A percentile compares a stretch with the other conserved stretches of the same genome.
phyloP scores from a whole-genome alignment of 345 rosid genomes.

The Eutrema japonicum region DNA sequence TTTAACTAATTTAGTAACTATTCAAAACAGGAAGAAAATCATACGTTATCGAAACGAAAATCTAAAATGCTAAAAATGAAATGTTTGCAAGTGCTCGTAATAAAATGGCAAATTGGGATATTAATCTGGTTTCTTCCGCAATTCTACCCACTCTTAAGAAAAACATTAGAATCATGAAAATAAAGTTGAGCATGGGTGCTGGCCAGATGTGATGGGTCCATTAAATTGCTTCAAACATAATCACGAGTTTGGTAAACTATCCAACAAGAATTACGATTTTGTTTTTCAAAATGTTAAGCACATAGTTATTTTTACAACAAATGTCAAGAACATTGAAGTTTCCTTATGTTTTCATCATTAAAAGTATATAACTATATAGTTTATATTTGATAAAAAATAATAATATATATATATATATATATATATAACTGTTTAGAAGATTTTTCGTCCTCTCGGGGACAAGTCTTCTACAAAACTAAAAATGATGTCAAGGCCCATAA shows the following conservation, averaged over 20 bases:
- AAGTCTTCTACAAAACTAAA: too few species aligned
- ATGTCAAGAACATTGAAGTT: neutral
- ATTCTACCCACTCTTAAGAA: conserved; percentile 25
- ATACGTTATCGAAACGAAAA: neutral
- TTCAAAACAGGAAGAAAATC: neutral
- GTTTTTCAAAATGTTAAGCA: conserved; percentile 22
- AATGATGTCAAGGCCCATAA: too few species aligned
- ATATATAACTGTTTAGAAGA: too few species aligned
- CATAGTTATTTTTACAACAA: neutral
- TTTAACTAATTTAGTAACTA: neutral
- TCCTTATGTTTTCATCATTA: neutral
- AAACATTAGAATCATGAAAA: conserved; percentile 8
- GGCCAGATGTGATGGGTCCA: conserved; percentile 37
- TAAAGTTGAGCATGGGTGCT: conserved; percentile 26
- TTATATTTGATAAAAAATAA: too few species aligned
- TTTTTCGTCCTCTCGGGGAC: too few species aligned
- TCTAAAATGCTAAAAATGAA: conserved; percentile 20
- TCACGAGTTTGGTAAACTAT: conserved; percentile 23
- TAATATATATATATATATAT: too few species aligned
- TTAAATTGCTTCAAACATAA: conserved; percentile 10
- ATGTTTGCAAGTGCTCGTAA: conserved; percentile 5
- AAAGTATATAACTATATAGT: too few species aligned
- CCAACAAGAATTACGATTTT: conserved; percentile 25
- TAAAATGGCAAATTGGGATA: conserved; percentile 7
- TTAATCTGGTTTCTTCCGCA: conserved; percentile 5